Evolutionary conservation across 352 stramenopile genomes (phyloP), one percentile per base, ranked within the genome.

Genomic region (Phytophthora meadii): DNA sequence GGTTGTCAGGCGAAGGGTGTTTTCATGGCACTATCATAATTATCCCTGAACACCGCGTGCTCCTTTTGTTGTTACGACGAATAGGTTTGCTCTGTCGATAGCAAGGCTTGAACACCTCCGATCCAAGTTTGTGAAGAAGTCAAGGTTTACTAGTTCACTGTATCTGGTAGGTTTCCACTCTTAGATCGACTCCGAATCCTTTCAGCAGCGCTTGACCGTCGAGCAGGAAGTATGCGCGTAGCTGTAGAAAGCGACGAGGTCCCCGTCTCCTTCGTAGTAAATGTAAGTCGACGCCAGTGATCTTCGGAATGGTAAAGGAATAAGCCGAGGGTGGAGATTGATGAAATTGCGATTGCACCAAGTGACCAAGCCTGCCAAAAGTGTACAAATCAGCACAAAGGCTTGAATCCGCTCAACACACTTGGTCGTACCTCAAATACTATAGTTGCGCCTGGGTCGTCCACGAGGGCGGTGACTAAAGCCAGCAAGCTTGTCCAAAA

Each of bases 231-330:
- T 10, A 68, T 11, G 19, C 19, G 19, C 19, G 27, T 10, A 9
- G 10, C 40, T 40, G 22, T 6, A 30, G 41, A 17, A 28, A 41
- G 12, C 8, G 42, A 37, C 27, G 59, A 40, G 2, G 45, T 42
- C 11, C 58, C 45, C 4, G 39, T 17, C 19, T 44, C n/a, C 25
- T 53, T 73, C 22, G 41, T 19, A 47, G 11, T 54, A 5, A 30
- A 28, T 2, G 30, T 65, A 28, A 87, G 41, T 3, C 57, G 72
- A 24, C 73, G 72, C 82, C 81, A 88, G 57, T 88, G 87, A 5
- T 85, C 62, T 40, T 90, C 77, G 1, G 59, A 77, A 54, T 87
- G 68, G 37, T 82, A 78, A 5, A 89, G 60, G 46, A 86, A 44
- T 10, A 91, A 50, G 17, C 65, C 58, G 1, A 72, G 76, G 22